Base-by-base conservation (phyloP, 140 eudicot species). In the Senecio squalidus region DNA sequence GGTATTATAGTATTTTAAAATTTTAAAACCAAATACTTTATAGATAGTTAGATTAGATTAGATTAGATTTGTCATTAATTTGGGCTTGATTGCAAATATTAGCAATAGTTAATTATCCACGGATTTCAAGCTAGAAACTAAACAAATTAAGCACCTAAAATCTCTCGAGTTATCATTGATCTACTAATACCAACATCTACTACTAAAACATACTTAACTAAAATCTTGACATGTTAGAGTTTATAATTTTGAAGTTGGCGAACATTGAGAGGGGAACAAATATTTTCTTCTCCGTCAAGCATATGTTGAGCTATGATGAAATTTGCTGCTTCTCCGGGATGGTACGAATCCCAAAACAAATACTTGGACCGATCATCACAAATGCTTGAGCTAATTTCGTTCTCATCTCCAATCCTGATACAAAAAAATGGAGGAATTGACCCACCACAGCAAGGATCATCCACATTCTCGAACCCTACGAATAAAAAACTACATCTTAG, bases 391-490 rank as follows among this genome's bases (percentile, higher is more conserved):
- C 77, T 80, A 8, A 72, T 65, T 49, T 57, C 62, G 26, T 67
- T 58, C 34, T 49, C 70, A 27, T 74, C 70, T 54, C 72, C 80
- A 2, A 76, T 51, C 22, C 71, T 70, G 34, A 64, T 69, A 76
- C 92, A 83, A 9, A 78, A 16, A 10, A 80, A 76, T 31, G 82
- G 72, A 4, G 92, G 86, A 30, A 80, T 25, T 40, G 50, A 58
- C 21, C 78, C 92, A 53, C 92, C 92, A 48, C 92, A 83, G 23
- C 92, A 83, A 5, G 92, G 86, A 15, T 73, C 86, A 16, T 73
- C 57, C 28, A 53, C 75, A 64, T 83, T 80, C 60, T 73, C 86
- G 25, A 83, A 83, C 48, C 90, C 90, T 82, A 61, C 46, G n/a
- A n/a, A n/a, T 23, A 1, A 24, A 5, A 34, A 17, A 34, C 30